Conservation (phyloP, 345 rosid genomes). For the Syzygium jambos region DNA sequence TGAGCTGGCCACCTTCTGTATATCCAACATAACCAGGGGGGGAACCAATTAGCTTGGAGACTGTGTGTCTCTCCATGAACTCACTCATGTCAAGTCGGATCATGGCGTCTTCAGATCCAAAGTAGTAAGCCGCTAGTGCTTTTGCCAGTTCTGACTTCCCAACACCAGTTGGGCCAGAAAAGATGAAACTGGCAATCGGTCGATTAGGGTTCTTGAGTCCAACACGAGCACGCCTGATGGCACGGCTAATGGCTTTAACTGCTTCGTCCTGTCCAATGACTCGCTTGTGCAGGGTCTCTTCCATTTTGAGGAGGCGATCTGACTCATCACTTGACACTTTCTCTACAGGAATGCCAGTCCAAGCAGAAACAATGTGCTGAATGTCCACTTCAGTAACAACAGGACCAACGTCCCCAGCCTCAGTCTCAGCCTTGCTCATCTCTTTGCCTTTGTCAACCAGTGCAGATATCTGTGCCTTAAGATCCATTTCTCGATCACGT, state of each 20-base stretch:
- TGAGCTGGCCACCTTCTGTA: conserved; percentile 55
- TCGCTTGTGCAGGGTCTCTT: conserved; percentile 18
- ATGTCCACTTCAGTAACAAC: conserved; percentile 21
- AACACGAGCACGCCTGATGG: conserved; percentile 59
- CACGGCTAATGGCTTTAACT: conserved; percentile 36
- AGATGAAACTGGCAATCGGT: conserved; percentile 59
- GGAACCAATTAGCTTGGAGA: conserved; percentile 52
- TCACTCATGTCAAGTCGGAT: conserved; percentile 65
- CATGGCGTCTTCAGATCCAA: conserved; percentile 58
- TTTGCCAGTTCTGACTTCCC: conserved; percentile 61
- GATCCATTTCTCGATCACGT: conserved; percentile 94
- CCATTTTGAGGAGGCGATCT: conserved; percentile 21
- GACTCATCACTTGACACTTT: conserved; percentile 27
- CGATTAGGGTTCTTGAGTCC: conserved; percentile 53
- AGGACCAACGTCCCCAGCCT: conserved; percentile 86
- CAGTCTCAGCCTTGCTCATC: conserved; percentile 93
- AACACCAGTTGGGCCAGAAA: conserved; percentile 59
- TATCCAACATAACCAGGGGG: conserved; percentile 62
- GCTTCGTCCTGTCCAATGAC: conserved; percentile 35
- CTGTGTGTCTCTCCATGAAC: conserved; percentile 58
- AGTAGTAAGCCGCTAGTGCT: conserved; percentile 47
- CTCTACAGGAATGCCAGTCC: conserved; percentile 43
- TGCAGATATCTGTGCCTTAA: conserved; percentile 80
- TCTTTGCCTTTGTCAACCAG: conserved; percentile 87
- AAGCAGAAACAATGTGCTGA: conserved; percentile 18